Evolutionary conservation across 257 asterid genomes (phyloP).

Genomic region (Jacaranda copaia): DNA sequence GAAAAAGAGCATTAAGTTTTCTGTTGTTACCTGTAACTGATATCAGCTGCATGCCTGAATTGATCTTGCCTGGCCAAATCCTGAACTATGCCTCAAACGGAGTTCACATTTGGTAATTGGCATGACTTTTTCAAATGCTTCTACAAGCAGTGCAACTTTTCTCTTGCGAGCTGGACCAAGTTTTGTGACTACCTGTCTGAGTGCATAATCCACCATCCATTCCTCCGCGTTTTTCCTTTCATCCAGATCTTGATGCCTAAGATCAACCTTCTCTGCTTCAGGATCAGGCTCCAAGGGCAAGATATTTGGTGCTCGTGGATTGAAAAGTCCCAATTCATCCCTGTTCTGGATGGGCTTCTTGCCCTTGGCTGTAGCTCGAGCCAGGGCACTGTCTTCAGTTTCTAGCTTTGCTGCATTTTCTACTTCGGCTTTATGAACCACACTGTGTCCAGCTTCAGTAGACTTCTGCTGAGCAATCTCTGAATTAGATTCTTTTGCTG

Average conservation of each 20-base stretch:
- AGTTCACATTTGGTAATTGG: conserved; percentile 58
- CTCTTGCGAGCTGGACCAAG: conserved; percentile 83
- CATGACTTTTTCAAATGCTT: conserved; percentile 83
- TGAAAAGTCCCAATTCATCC: conserved; percentile 57
- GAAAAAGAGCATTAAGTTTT: background rate
- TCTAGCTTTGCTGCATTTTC: conserved; percentile 19
- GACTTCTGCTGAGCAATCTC: background rate
- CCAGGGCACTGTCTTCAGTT: conserved; percentile 30
- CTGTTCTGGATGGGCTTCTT: conserved; percentile 43
- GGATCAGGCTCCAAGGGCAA: conserved; percentile 63
- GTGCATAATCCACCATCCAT: conserved; percentile 92
- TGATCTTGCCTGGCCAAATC: conserved; percentile 47
- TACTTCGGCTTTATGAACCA: background rate
- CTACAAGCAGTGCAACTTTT: conserved; percentile 80
- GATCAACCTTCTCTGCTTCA: conserved; percentile 81
- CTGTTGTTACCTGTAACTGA: conserved; percentile 40
- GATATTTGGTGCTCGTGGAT: conserved; percentile 82
- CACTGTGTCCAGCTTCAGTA: conserved; percentile 3
- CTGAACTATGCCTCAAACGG: conserved; percentile 42
- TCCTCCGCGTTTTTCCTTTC: conserved; percentile 78
- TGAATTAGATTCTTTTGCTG: conserved; percentile 32
- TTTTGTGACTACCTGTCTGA: conserved; percentile 71
- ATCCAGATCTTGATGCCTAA: conserved; percentile 76
- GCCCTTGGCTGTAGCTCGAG: conserved; percentile 31
- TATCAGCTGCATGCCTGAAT: conserved; percentile 78